Conservation (phyloP, 306 rosid species). For the Dryas alaskensis region DNA sequence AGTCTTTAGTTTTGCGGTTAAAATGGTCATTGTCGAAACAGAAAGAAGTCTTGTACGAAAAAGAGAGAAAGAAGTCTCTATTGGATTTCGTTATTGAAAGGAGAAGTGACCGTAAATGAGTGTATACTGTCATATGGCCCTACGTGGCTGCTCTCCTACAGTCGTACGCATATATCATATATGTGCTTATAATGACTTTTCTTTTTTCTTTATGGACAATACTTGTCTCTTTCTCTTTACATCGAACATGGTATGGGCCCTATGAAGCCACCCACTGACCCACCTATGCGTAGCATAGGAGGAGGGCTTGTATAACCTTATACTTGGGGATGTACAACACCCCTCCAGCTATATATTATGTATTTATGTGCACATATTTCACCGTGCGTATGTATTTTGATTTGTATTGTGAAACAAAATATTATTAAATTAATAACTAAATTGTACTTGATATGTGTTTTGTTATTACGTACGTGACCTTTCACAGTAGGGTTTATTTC, state of each 20-base stretch:
- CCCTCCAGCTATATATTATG: too few species aligned
- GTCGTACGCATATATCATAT: not conserved
- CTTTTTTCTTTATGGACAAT: not conserved
- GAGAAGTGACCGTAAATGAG: not conserved
- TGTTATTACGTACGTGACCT: too few species aligned
- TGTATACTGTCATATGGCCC: not conserved
- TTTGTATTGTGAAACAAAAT: too few species aligned
- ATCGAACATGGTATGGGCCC: not conserved
- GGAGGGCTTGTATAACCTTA: too few species aligned
- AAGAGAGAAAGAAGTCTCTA: not conserved
- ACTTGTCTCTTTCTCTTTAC: not conserved
- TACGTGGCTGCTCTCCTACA: not conserved
- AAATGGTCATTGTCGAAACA: not conserved
- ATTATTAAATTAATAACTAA: too few species aligned
- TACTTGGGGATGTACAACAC: too few species aligned
- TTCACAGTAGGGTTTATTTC: too few species aligned
- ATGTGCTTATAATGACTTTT: not conserved
- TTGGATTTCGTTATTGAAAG: not conserved
- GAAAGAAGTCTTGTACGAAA: not conserved
- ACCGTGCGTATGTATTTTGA: too few species aligned
- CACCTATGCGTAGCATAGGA: too few species aligned
- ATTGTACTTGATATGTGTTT: too few species aligned
- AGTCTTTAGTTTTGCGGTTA: not conserved
- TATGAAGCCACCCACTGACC: too few species aligned
- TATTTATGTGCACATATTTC: too few species aligned